A percentile compares a stretch with the other conserved stretches of the same genome.
Evolutionary conservation across 106 monocot species (phyloP).

Genomic region (Chionographis japonica): DNA sequence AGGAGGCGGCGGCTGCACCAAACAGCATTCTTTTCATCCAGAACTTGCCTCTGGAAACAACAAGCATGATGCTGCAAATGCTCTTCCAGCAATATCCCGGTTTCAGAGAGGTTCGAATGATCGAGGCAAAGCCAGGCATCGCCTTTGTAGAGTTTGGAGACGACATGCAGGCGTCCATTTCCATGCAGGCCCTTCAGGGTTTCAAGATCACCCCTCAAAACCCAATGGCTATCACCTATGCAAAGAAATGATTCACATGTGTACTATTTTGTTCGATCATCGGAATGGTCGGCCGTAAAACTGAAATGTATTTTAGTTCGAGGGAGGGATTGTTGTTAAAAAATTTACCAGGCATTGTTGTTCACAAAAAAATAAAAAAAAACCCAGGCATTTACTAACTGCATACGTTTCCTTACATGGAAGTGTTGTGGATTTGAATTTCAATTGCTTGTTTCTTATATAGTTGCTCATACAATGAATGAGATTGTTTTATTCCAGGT

Average conservation of each 20-base stretch:
- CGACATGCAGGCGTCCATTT: conserved; percentile 69
- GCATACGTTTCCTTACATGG: too few relatives aligned
- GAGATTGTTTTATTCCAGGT: too few relatives aligned
- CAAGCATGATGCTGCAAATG: conserved; percentile 90
- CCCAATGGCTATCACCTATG: conserved; percentile 81
- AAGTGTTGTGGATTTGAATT: too few relatives aligned
- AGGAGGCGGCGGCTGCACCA: conserved; percentile 54
- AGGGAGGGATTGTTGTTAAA: too few relatives aligned
- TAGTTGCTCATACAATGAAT: too few relatives aligned
- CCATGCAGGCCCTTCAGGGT: conserved; percentile 89
- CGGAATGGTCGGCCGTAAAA: too few relatives aligned
- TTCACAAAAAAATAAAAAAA: too few relatives aligned
- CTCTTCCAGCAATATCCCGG: conserved; percentile 96
- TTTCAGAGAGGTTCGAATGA: conserved; percentile 86
- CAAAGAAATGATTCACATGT: conserved; percentile 64
- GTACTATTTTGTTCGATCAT: not conserved
- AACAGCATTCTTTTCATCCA: conserved; percentile 96
- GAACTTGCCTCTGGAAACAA: conserved; percentile 90
- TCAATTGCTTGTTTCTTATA: too few relatives aligned
- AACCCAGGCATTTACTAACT: too few relatives aligned
- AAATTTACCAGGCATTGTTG: too few relatives aligned
- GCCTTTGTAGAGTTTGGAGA: conserved; percentile 91
- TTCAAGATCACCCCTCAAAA: conserved; percentile 94
- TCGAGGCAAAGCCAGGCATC: conserved; percentile 92
- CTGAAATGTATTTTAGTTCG: too few relatives aligned